Evolutionary conservation across 2,329 filamentous ascomycete species (phyloP).

Genomic region (Trichoderma cornu-damae): DNA sequence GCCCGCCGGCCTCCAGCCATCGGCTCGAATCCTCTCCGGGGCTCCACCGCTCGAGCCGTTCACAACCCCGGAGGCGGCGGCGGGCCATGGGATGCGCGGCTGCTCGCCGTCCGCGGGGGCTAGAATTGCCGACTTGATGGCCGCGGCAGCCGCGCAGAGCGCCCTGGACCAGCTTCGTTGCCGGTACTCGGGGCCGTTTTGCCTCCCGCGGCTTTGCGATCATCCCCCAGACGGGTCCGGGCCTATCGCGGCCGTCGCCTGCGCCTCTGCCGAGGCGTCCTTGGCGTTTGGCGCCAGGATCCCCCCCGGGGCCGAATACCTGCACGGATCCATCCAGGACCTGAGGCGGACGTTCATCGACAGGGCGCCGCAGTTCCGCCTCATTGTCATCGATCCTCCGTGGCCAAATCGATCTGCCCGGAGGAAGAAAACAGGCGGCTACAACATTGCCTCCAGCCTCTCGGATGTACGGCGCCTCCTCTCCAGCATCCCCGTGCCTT

Average conservation of each 20-base stretch:
- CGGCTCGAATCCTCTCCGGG: slow-evolving; percentile 43
- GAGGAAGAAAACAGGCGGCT: slow-evolving; percentile 46
- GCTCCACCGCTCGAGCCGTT: slow-evolving; percentile 42
- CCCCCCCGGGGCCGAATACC: slow-evolving; percentile 40
- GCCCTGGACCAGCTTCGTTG: slow-evolving; percentile 38
- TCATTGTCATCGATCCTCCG: slow-evolving; percentile 70
- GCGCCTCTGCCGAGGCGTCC: too few relatives aligned
- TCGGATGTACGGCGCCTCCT: slow-evolving; percentile 47
- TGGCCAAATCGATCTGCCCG: slow-evolving; percentile 75
- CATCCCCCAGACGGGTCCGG: slow-evolving; percentile 13
- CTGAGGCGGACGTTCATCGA: slow-evolving; percentile 38
- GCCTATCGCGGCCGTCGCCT: background rate
- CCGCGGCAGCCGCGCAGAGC: slow-evolving; percentile 40
- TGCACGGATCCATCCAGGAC: slow-evolving; percentile 46
- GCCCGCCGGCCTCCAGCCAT: slow-evolving; percentile 33
- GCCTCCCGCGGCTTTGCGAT: slow-evolving; percentile 37
- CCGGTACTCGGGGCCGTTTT: slow-evolving; percentile 42
- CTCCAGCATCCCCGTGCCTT: slow-evolving; percentile 50
- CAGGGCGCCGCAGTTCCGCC: slow-evolving; percentile 52
- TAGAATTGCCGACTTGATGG: slow-evolving; percentile 53
- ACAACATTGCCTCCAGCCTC: slow-evolving; percentile 43
- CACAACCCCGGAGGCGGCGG: slow-evolving; percentile 44
- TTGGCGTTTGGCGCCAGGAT: slow-evolving; percentile 25
- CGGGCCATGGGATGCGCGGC: background rate
- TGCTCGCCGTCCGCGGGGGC: slow-evolving; percentile 36